These are phyloP conservation scores for Zygoascus ofunaensis DNA, from an alignment of 805 yeast species.

Conservation along the genomic window DNA sequence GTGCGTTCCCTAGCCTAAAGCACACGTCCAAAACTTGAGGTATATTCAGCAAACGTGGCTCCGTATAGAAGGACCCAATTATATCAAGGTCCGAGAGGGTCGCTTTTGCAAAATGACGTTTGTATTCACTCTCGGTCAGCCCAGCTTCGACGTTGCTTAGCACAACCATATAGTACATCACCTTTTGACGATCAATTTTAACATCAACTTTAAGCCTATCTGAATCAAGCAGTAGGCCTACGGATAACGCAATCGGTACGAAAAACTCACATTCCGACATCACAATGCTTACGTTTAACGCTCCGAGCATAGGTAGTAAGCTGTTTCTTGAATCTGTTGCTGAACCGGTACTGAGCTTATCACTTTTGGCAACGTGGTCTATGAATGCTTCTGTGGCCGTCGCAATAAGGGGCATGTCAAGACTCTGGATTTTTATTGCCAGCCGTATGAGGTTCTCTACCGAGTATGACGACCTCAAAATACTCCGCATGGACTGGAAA, in stretches of 20 bases:
- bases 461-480: not conserved
- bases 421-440: not conserved
- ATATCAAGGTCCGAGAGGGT: not conserved
- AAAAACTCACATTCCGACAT: not conserved
- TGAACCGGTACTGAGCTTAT: not conserved
- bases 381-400: not conserved
- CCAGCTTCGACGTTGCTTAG: not conserved
- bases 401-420: not conserved
- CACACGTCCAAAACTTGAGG: not conserved
- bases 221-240: not conserved
- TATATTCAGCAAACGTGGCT: not conserved
- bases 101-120: not conserved
- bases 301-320: not conserved
- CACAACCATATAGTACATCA: not conserved
- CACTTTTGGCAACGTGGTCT: not conserved
- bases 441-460: not conserved
- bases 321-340: not conserved
- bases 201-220: not conserved
- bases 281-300: not conserved
- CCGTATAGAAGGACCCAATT: not conserved
- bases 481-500: not conserved
- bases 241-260: not conserved
- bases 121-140: not conserved
- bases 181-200: not conserved
- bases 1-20: not conserved